Base-by-base conservation (phyloP, 306 rosid species). In the Cucurbita ficifolia region DNA sequence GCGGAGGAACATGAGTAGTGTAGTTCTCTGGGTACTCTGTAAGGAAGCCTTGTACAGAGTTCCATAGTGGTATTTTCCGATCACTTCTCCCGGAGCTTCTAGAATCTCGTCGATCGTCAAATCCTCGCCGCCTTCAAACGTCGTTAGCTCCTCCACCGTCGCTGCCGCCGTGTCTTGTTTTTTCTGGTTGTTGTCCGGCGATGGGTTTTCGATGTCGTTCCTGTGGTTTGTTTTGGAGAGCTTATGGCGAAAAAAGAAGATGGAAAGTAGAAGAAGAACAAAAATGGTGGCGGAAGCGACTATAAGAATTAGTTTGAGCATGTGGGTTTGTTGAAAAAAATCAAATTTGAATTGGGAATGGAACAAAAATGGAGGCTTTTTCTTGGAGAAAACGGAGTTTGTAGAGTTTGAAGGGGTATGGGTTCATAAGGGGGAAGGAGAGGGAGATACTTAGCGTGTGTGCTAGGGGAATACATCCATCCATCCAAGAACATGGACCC, bases 1-100 rank as follows among this genome's bases (percentile, higher is more conserved):
- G 77, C 97, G 87, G 80, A 95, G 63, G 78, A 95, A 95, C 90
- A 97, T 85, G 53, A 95, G 78, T 48, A 91, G 58, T 84, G 87
- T 87, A 76, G 84, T 84, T 17, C 80, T 74, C 45, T 82, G 85
- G 62, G 85, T 84, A 57, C 80, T 56, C 82, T 86, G 99, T 73
- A 95, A 80, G 62, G 84, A 79, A 9, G 99, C 97, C 85, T 88
- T 87, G 49, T 95, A 95, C 58, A 95, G 72, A 7, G 99, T 95
- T 0, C 97, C 97, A 82, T 83, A 86, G 78, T 84, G 82, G 45
- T 97, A 95, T 76, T 95, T 95, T 10, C 99, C 97, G 70, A 91
- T 91, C 60, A 95, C 99, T 78, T 95, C 99, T 0, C 99, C 97
- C 0, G 99, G 97, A 80, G 97, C 99, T 69, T 95, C 99, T 53